Percentiles rank a stretch among this genome's conserved stretches.
phyloP scores from a whole-genome alignment of 2,329 filamentous ascomycete genomes.

The Neopestalotiopsis sp. region DNA sequence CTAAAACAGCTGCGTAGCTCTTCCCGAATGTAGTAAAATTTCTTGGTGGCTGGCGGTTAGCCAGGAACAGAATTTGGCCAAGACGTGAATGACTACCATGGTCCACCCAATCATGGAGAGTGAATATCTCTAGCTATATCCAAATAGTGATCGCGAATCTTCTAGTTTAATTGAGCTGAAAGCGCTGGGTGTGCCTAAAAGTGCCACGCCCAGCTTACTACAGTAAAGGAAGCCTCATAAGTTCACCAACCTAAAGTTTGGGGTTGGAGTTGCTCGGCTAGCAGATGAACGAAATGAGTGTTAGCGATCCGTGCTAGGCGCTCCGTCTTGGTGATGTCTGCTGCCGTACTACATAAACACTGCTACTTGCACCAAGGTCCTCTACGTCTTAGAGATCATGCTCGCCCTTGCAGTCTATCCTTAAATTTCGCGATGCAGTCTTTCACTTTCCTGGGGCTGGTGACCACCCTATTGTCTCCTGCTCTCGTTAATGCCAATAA shows the following conservation, averaged over 20 bases:
- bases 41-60: background rate
- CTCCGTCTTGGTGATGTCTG: background rate
- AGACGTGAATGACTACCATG: background rate
- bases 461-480: background rate
- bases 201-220: too few relatives aligned
- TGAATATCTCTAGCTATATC: slow-evolving; percentile 13
- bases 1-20: background rate
- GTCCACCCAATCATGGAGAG: background rate
- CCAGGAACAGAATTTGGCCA: background rate
- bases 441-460: background rate
- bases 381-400: background rate
- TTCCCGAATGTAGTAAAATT: background rate
- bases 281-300: background rate
- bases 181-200: background rate
- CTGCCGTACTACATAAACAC: background rate
- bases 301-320: background rate
- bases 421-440: slow-evolving; percentile 6
- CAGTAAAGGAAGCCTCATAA: background rate
- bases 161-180: slow-evolving; percentile 4
- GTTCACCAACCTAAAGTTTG: background rate
- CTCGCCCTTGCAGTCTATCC: background rate
- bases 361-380: slow-evolving; percentile 1
- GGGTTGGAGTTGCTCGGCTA: background rate
- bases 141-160: slow-evolving; percentile 1
- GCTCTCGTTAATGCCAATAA: background rate